phyloP scores from a whole-genome alignment of 768 basidiomycete genomes.

The Lactifluus volemus region DNA sequence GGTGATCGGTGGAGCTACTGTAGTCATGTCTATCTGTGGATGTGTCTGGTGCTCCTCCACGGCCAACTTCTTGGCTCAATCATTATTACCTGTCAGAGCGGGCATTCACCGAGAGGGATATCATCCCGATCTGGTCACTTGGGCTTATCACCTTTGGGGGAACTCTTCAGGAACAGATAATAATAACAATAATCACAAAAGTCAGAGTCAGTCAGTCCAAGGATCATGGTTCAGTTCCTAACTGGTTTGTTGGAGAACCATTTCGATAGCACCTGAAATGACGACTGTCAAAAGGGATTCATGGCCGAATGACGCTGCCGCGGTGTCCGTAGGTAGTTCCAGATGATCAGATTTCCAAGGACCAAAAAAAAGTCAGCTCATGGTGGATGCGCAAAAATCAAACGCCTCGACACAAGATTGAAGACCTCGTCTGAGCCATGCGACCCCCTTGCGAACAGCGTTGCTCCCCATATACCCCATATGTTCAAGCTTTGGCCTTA shows the following conservation, averaged over 20 bases:
- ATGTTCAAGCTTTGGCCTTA: background rate
- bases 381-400: constrained; percentile 64
- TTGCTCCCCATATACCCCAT: background rate
- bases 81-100: too few species aligned
- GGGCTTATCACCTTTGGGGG: too few species aligned
- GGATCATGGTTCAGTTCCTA: constrained; percentile 57
- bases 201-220: too few species aligned
- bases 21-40: too few species aligned
- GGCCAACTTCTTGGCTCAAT: too few species aligned
- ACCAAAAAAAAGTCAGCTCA: constrained; percentile 58
- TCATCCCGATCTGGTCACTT: too few species aligned
- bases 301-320: constrained; percentile 29
- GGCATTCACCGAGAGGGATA: too few species aligned
- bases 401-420: constrained; percentile 70
- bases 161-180: too few species aligned
- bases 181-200: too few species aligned
- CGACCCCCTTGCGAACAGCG: constrained; percentile 25
- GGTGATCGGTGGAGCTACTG: too few species aligned
- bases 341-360: constrained; percentile 68
- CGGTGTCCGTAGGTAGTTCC: constrained; percentile 36
- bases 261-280: constrained; percentile 87
- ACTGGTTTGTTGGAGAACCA: constrained; percentile 93
- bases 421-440: constrained; percentile 59
- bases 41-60: too few species aligned
- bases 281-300: constrained; percentile 84